Evolutionary conservation across 345 rosid species (phyloP).

Genomic region (Alliaria petiolata): DNA sequence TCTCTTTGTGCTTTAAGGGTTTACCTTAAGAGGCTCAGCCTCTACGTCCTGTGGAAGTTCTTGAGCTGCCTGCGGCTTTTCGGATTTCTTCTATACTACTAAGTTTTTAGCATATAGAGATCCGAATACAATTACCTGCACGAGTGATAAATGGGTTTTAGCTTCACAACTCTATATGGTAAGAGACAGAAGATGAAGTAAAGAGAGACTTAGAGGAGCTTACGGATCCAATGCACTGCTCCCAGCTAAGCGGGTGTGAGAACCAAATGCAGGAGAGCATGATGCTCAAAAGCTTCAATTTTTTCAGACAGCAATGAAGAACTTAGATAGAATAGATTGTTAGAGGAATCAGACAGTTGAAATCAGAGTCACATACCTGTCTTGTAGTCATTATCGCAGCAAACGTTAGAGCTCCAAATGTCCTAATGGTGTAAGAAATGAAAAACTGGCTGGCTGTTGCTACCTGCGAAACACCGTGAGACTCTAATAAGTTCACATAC

Average conservation of each 20-base stretch:
- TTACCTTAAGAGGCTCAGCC: conserved; percentile 36
- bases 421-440: conserved; percentile 88
- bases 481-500: neutral
- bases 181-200: neutral
- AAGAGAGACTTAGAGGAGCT: conserved; percentile 21
- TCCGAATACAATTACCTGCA: conserved; percentile 66
- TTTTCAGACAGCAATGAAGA: conserved; percentile 2
- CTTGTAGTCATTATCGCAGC: conserved; percentile 96
- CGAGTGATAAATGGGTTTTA: conserved; percentile 5
- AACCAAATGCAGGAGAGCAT: conserved; percentile 91
- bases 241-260: conserved; percentile 86
- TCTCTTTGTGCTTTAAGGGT: conserved; percentile 20
- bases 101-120: conserved; percentile 66
- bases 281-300: conserved; percentile 72
- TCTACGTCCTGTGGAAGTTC: conserved; percentile 37
- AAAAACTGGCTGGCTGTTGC: conserved; percentile 90
- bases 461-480: conserved; percentile 44
- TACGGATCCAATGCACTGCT: conserved; percentile 86
- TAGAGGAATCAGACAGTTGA: neutral
- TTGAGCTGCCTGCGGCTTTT: conserved; percentile 38
- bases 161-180: neutral
- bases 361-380: conserved; percentile 49
- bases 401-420: conserved; percentile 90
- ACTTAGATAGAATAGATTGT: neutral
- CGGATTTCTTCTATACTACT: conserved; percentile 35